These are phyloP conservation scores for Apiospora phragmitis DNA, from an alignment of 2,329 filamentous ascomycete genomes.

Conservation along the genomic window DNA sequence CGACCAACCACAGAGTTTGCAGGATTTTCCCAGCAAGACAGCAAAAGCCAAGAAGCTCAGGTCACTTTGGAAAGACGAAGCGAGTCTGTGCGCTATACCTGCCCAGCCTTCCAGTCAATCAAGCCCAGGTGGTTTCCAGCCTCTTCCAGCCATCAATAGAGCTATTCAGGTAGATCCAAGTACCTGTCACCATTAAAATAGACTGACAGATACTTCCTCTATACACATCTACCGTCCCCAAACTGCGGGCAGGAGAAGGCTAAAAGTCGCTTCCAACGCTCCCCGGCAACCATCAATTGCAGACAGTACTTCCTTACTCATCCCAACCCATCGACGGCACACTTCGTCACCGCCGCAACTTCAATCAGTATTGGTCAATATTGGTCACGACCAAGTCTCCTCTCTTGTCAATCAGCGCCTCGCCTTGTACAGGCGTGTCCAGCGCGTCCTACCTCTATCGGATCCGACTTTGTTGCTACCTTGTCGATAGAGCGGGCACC, in stretches of 20 bases:
- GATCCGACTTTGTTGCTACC: background rate
- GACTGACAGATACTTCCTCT: background rate
- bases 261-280: background rate
- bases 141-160: background rate
- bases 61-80: background rate
- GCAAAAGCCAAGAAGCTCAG: background rate
- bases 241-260: background rate
- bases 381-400: background rate
- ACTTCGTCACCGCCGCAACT: background rate
- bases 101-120: background rate
- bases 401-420: background rate
- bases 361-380: background rate
- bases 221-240: background rate
- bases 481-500: background rate
- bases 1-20: background rate
- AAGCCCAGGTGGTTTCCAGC: background rate
- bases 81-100: background rate
- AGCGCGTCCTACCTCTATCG: background rate
- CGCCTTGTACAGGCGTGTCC: background rate
- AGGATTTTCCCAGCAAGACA: background rate
- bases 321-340: background rate
- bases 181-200: background rate
- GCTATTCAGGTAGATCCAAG: background rate
- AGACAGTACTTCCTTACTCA: background rate
- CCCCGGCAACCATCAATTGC: background rate